Evolutionary conservation across 352 stramenopile species (phyloP).

Genomic region (Globisporangium iwayamae): DNA sequence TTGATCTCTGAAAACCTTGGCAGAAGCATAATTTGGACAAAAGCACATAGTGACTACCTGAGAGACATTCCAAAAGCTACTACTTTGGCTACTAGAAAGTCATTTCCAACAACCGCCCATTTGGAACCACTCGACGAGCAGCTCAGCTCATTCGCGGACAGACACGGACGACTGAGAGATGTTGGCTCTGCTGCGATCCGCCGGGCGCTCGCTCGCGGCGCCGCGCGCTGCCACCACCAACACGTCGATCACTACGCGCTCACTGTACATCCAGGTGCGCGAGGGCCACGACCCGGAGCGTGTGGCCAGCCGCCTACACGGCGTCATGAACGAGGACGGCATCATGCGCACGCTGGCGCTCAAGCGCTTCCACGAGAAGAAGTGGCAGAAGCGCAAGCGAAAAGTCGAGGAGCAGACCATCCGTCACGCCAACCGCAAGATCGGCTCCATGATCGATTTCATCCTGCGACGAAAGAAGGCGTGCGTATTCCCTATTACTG

Average conservation of each 20-base stretch:
- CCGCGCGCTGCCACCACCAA: slow-evolving; percentile 14
- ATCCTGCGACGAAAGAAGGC: slow-evolving; percentile 80
- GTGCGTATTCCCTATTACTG: slow-evolving; percentile 33
- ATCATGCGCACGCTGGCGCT: slow-evolving; percentile 68
- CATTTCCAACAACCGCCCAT: slow-evolving; percentile 5
- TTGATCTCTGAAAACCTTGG: too few species aligned
- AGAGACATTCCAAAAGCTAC: not conserved
- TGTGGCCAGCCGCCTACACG: slow-evolving; percentile 53
- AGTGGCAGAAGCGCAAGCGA: slow-evolving; percentile 78
- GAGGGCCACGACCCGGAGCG: slow-evolving; percentile 45
- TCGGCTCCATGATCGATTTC: slow-evolving; percentile 84
- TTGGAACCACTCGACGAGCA: slow-evolving; percentile 9
- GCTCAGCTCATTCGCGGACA: not conserved
- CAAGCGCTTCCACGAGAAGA: slow-evolving; percentile 82
- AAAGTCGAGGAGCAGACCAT: slow-evolving; percentile 79
- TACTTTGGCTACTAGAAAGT: slow-evolving; percentile 3
- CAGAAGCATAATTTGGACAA: too few species aligned
- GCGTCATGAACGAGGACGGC: slow-evolving; percentile 72
- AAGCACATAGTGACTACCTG: too few species aligned
- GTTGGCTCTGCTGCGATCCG: slow-evolving; percentile 31
- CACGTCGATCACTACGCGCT: slow-evolving; percentile 21
- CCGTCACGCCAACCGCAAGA: slow-evolving; percentile 72
- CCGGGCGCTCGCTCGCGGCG: slow-evolving; percentile 14
- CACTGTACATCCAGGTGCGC: slow-evolving; percentile 55
- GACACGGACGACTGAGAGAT: slow-evolving; percentile 13